Evolutionary conservation across 1,139 yeast species (phyloP), one percentile per base, ranked within the genome.

Genomic region (Geotrichum klebahnii): DNA sequence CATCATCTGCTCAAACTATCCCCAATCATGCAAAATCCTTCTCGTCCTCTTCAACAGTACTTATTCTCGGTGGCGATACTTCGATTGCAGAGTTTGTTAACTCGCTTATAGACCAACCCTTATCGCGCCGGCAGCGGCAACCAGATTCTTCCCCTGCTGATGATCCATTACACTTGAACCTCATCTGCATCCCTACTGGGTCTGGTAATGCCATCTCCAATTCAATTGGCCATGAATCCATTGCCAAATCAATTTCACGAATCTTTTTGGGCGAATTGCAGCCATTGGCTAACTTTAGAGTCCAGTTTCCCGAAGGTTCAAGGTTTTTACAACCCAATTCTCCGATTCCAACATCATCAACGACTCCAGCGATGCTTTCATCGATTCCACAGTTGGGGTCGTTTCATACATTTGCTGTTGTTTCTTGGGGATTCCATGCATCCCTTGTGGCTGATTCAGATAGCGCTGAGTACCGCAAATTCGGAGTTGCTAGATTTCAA

Each of bases 371-470:
- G n/a, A n/a, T n/a, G n/a, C n/a, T n/a, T n/a, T n/a, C n/a, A 2
- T 5, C 49, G 6, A 35, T 40, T 3, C 31, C 36, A n/a, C 26
- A 17, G 12, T 14, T 40, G 38, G n/a, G 20, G 20, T 39, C 41
- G 3, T 44, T 50, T 20, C 40, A 29, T 16, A 48, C 54, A 3
- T 47, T 41, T 26, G 87, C 85, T 2, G 95, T 88, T 2, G 72
- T 81, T 0, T 85, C 96, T 0, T 82, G 95, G 88, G 95, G 82
- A 0, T 78, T 87, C 57, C 97, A 89, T 66, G 90, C 96, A 1
- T 77, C 90, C 2, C 67, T 89, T 49, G 92, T 89, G 1, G 92
- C 92, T 22, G 87, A 78, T 62, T 81, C 85, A 51, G 94, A 87
- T 58, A 74, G 82, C 1, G 81, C 83, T 0, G 84, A 82, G 59